A percentile compares a stretch with the other conserved stretches of the same genome.
These are phyloP conservation scores for Aureobasidium subglaciale DNA, from an alignment of 2,329 filamentous ascomycete genomes.

Conservation along the genomic window DNA sequence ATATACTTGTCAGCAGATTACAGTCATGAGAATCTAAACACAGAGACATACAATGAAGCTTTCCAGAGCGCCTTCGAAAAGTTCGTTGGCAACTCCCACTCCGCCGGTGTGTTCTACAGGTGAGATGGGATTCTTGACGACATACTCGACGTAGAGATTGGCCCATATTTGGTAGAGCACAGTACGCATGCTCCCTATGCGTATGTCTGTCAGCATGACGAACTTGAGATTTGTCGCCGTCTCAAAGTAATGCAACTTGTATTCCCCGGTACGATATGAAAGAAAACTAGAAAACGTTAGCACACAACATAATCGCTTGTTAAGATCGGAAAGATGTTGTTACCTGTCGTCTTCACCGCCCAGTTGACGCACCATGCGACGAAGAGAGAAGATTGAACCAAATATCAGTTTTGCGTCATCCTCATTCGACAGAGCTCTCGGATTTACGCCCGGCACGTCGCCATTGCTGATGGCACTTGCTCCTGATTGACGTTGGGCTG, in stretches of 20 bases:
- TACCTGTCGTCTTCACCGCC: conserved; percentile 80
- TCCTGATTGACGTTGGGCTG: conserved; percentile 44
- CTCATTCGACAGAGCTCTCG: conserved; percentile 47
- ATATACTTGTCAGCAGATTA: not conserved
- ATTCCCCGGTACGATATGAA: conserved; percentile 84
- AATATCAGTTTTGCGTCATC: conserved; percentile 97
- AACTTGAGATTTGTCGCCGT: conserved; percentile 93
- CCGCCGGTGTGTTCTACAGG: conserved; percentile 56
- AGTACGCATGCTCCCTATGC: conserved; percentile 81
- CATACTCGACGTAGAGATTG: conserved; percentile 93
- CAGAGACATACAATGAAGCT: conserved; percentile 57
- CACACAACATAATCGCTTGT: not conserved
- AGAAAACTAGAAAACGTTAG: conserved; percentile 60
- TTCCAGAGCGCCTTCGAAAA: conserved; percentile 62
- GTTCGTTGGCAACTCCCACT: conserved; percentile 56
- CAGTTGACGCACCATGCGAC: conserved; percentile 94
- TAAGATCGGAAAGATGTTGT: not conserved
- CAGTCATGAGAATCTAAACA: too few relatives aligned
- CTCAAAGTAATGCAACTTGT: conserved; percentile 99
- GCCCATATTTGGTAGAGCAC: conserved; percentile 98
- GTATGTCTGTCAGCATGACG: conserved; percentile 90
- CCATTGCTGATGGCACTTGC: conserved; percentile 40
- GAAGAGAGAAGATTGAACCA: conserved; percentile 89
- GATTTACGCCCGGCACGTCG: conserved; percentile 26
- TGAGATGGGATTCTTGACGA: conserved; percentile 58